phyloP scores from a whole-genome alignment of 768 basidiomycete genomes.

The Infundibulicybe gibba region DNA sequence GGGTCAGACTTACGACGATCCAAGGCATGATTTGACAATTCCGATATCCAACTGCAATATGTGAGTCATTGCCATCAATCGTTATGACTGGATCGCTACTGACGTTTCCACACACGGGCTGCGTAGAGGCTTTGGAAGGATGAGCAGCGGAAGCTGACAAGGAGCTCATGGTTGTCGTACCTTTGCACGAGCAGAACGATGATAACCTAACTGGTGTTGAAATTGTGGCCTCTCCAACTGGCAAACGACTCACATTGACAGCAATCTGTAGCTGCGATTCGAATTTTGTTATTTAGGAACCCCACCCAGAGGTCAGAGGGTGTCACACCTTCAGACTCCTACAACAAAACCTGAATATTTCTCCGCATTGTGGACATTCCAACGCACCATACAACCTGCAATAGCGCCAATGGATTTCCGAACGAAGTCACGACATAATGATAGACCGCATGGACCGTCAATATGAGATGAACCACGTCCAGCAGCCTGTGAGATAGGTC shows the following conservation, averaged over 20 bases:
- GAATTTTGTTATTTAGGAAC: background rate
- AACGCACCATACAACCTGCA: conserved; percentile 10
- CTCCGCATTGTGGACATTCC: background rate
- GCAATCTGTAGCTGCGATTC: conserved; percentile 15
- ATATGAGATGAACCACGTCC: conserved; percentile 21
- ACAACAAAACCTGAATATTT: background rate
- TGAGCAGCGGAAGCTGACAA: background rate
- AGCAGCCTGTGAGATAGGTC: conserved; percentile 7
- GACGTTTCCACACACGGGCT: conserved; percentile 24
- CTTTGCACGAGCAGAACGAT: conserved; percentile 24
- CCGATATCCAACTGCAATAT: conserved; percentile 12
- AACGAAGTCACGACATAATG: conserved; percentile 19
- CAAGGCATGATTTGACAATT: conserved; percentile 13
- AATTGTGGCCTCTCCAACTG: background rate
- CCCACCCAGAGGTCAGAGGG: background rate
- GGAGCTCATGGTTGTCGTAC: conserved; percentile 4
- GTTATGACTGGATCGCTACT: conserved; percentile 2
- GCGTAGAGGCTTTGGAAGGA: conserved; percentile 18
- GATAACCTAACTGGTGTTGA: conserved; percentile 11
- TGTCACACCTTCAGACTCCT: conserved; percentile 19
- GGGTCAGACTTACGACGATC: conserved; percentile 9
- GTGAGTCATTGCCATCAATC: background rate
- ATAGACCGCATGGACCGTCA: conserved; percentile 24
- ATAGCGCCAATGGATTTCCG: conserved; percentile 14
- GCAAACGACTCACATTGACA: conserved; percentile 14